A percentile compares a stretch with the other conserved stretches of the same genome.
Conservation (phyloP, 169 alveolate species). For the Cryptosporidium parvum region DNA sequence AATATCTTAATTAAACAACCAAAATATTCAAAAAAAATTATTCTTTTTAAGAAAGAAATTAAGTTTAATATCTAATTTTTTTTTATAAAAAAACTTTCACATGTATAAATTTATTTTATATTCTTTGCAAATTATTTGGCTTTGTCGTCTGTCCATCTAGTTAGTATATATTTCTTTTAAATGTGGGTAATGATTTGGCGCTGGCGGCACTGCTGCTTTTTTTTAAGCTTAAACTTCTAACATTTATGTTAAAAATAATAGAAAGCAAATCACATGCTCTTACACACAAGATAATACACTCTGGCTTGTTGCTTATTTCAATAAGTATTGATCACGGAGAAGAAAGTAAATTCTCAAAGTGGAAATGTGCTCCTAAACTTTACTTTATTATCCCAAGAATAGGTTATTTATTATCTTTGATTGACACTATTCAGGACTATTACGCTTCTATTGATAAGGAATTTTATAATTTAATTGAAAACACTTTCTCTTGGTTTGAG, state of each 20-base stretch:
- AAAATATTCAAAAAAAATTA: background rate
- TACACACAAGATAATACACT: conserved; percentile 44
- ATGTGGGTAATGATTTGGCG: conserved; percentile 65
- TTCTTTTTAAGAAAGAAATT: background rate
- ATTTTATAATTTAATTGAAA: conserved; percentile 22
- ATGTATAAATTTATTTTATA: conserved; percentile 2
- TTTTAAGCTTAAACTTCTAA: background rate
- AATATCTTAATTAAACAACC: background rate
- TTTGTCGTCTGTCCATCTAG: conserved; percentile 76
- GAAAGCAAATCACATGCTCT: background rate
- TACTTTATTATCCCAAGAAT: conserved; percentile 49
- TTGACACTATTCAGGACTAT: conserved; percentile 28
- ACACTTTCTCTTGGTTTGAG: conserved; percentile 37
- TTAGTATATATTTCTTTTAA: conserved; percentile 35
- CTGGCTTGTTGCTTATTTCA: conserved; percentile 46
- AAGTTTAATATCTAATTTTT: background rate
- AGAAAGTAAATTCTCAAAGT: background rate
- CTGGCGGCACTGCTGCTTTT: conserved; percentile 9
- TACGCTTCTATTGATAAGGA: conserved; percentile 36
- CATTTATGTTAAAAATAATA: background rate
- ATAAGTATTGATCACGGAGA: conserved; percentile 25
- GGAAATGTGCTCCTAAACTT: conserved; percentile 6
- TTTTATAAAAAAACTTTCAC: background rate
- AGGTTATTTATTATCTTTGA: conserved; percentile 32
- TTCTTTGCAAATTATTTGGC: conserved; percentile 17